Evolutionary conservation across 768 basidiomycete species (phyloP), one percentile per base, ranked within the genome.

Genomic region (Butyriboletus loyo): DNA sequence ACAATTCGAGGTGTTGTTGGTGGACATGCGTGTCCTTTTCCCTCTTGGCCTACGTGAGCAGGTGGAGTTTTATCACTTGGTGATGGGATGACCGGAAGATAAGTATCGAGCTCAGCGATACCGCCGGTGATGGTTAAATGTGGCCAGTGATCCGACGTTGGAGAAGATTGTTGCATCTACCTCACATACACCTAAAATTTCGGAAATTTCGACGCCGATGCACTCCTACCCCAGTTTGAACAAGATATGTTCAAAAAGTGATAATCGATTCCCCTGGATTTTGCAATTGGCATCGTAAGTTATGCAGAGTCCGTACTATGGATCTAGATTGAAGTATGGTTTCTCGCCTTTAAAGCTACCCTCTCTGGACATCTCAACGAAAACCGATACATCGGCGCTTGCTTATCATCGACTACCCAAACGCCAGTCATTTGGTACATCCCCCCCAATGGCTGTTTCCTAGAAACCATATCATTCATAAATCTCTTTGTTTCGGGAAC

Each of bases 1-100:
- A 47, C 88, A 94, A 62, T 87, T 82, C 53, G 85, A 85, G 49
- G 72, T 76, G 1, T 69, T 92, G 17, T 70, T 92, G 53, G 89
- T 93, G 0, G 89, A 93, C 64, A 90, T 92, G 64, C 64, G 89
- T 71, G 28, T 42, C 9, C 21, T 40, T 39, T 39, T 4, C 11
- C 14, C 19, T 21, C 27, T n/a, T 17, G 13, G 15, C 5, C 21
- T 19, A 19, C 24, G 8, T 3, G 41, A 4, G n/a, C 30, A 17
- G 50, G 22, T 3, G 17, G n/a, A 14, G 8, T 9, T 19, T 14
- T 49, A 81, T 76, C 42, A 1, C 22, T 1, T 15, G 0, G 4
- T 2, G 50, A 54, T 27, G 59, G 44, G 38, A 46, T 55, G 25
- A 49, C 3, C 21, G 24, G 21, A 8, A 35, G n/a, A 15, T 47